Conservation (phyloP, 148 eudicot genomes). For the Salicornia ramosissima region DNA sequence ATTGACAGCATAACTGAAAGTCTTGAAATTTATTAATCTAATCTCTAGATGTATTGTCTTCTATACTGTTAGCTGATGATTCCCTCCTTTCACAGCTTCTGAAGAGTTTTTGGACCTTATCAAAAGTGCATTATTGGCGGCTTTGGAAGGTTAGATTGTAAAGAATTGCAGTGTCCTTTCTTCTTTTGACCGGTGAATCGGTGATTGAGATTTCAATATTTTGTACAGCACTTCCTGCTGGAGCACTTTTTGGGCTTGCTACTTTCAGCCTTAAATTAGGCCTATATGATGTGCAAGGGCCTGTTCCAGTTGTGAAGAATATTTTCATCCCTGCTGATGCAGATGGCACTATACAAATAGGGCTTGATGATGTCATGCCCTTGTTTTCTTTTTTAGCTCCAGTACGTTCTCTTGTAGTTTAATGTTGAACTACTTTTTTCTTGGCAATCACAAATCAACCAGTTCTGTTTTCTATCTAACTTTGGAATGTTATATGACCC, state of each 20-base stretch:
- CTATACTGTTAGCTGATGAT: constrained; percentile 1
- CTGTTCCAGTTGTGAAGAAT: constrained; percentile 88
- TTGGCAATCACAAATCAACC: neutral
- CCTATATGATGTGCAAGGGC: constrained; percentile 95
- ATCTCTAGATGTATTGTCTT: neutral
- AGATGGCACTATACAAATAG: constrained; percentile 61
- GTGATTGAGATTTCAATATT: constrained; percentile 11
- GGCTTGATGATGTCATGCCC: constrained; percentile 94
- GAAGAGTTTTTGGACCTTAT: constrained; percentile 95
- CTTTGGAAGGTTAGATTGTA: constrained; percentile 68
- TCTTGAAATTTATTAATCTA: neutral
- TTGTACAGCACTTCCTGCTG: constrained; percentile 69
- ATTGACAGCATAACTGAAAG: neutral
- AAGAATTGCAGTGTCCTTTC: neutral
- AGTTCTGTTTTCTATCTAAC: neutral
- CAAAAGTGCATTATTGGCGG: constrained; percentile 89
- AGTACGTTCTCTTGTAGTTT: constrained; percentile 41
- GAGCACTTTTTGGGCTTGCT: constrained; percentile 94
- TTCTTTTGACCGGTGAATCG: neutral
- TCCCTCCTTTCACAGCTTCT: constrained; percentile 54
- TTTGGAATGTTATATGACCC: neutral
- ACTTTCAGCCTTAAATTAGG: constrained; percentile 92
- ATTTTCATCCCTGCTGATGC: constrained; percentile 64
- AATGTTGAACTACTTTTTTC: constrained; percentile 1
- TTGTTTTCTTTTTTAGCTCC: constrained; percentile 90